Conservation (phyloP, 2,329 filamentous ascomycete genomes). For the Sporothrix protearum region DNA sequence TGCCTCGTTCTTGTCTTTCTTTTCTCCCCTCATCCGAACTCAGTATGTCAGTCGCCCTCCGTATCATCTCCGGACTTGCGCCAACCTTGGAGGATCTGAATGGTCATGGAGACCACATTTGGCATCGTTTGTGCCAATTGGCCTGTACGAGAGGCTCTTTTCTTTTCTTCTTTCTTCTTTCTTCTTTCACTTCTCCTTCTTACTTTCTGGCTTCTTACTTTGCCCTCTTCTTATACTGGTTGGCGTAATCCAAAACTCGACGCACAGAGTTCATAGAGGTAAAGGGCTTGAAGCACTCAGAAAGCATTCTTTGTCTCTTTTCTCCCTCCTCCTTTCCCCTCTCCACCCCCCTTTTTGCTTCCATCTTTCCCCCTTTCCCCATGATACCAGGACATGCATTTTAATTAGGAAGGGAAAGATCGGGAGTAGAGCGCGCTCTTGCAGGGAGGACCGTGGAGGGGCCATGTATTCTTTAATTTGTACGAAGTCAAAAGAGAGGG, state of each 20-base stretch:
- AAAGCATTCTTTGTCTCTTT: neutral
- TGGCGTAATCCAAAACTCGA: neutral
- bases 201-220: too few species aligned
- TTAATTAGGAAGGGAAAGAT: too few species aligned
- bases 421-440: neutral
- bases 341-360: neutral
- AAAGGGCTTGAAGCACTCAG: neutral
- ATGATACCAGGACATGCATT: too few species aligned
- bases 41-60: neutral
- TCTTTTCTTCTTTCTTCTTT: neutral
- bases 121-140: neutral
- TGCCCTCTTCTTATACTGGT: neutral
- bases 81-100: neutral
- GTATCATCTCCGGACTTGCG: constrained; percentile 1
- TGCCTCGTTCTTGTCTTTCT: neutral
- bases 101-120: constrained; percentile 5
- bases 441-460: neutral
- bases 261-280: neutral
- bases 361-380: too few species aligned
- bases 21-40: too few species aligned
- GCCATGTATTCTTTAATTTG: neutral
- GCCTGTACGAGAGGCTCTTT: neutral
- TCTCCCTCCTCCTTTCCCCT: neutral
- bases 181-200: too few species aligned
- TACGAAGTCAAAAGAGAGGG: neutral